Conservation (phyloP, 805 yeast genomes). For the Metschnikowia kofuensis region DNA sequence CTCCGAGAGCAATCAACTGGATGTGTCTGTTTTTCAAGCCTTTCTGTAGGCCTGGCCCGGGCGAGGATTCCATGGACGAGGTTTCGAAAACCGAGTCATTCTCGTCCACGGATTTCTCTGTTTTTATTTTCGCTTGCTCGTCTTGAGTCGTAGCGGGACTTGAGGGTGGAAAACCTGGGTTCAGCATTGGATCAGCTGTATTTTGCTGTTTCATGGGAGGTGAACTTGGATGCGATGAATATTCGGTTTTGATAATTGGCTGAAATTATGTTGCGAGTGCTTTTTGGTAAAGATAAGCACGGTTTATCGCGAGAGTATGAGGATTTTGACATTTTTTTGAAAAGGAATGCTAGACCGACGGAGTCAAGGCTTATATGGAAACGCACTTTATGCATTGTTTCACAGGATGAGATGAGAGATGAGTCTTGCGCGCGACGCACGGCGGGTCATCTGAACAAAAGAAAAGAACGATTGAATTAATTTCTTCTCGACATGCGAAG, state of each 20-base stretch:
- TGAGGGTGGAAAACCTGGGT: neutral
- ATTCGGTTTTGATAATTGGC: too few relatives aligned
- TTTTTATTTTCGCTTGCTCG: neutral
- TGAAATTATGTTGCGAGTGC: too few relatives aligned
- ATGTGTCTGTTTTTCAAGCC: conserved; percentile 23
- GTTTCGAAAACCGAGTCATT: conserved; percentile 6
- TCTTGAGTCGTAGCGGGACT: neutral
- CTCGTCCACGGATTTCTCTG: neutral
- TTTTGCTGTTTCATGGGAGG: too few relatives aligned
- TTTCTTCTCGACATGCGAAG: neutral
- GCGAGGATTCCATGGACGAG: conserved; percentile 13
- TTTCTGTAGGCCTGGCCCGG: conserved; percentile 14
- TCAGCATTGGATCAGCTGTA: neutral
- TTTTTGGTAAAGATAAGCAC: too few relatives aligned
- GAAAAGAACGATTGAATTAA: too few relatives aligned
- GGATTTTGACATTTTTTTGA: too few relatives aligned
- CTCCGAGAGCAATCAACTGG: conserved; percentile 22
- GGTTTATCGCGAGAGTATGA: too few relatives aligned
- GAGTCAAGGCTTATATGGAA: too few relatives aligned
- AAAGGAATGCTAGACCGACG: too few relatives aligned
- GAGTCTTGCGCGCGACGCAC: neutral
- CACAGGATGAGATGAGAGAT: too few relatives aligned
- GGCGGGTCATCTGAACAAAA: neutral
- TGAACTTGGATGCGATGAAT: too few relatives aligned
- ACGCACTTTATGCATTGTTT: too few relatives aligned